Base-by-base conservation (phyloP, 2,329 filamentous ascomycete genomes). In the Fusarium agapanthi region DNA sequence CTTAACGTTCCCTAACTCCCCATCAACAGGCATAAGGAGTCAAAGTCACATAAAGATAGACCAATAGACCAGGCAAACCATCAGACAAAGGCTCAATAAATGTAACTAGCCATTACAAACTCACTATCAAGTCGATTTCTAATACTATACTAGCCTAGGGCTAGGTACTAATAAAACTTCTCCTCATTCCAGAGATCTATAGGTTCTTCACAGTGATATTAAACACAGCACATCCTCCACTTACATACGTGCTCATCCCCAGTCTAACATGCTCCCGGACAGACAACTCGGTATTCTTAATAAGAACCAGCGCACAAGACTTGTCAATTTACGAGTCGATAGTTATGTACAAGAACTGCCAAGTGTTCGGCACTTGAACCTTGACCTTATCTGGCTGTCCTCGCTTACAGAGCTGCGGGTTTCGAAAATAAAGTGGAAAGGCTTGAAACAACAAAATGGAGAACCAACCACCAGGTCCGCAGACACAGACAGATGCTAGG, bases 341-440 rank as follows among this genome's bases (percentile, higher is more conserved):
- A 28, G 26, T 35, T 48, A 41, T n/a, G 34, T 18, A 43, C 43
- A 53, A 30, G 38, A 57, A 57, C 41, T 50, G 63, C 43, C 65
- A 68, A 68, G 65, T 55, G 26, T 63, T 53, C 65, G 58, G 66
- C 65, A 69, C 55, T 57, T 69, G 32, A 40, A 32, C 54, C 64
- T 63, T 51, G 43, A 55, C 45, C 50, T 43, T 37, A 50, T 66
- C 28, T 67, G 38, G n/a, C 37, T 44, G 58, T 45, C 54, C 67
- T 73, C 71, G 71, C 71, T 73, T 73, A 71, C 61, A 74, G 66
- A 59, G 30, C 41, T 37, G 30, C 48, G 70, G 54, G 70, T 71
- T 74, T 74, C 71, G 68, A 60, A 61, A 57, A 43, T 50, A 48
- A 37, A 59, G 38, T 32, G 28, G 37, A 61, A 56, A 58, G 47